Percentiles rank a stretch among this genome's conserved stretches.
phyloP scores from a whole-genome alignment of 177 flowering plant genomes.

The Vitis hybrid region DNA sequence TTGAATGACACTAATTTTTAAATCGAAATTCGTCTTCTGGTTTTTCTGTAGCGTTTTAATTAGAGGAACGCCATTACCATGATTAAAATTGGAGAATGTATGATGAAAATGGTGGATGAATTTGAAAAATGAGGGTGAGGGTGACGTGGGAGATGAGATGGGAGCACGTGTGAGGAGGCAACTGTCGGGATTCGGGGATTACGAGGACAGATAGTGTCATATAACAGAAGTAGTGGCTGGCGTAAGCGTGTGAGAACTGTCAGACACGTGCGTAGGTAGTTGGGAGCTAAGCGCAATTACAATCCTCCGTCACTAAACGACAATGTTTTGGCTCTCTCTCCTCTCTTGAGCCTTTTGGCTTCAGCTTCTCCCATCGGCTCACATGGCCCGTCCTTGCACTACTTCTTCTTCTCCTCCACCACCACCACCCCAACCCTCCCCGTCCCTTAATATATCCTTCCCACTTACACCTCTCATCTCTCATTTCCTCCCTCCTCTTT shows the following conservation, averaged over 20 bases:
- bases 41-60: too few relatives aligned
- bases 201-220: slow-evolving; percentile 28
- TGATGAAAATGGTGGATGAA: too few relatives aligned
- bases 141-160: slow-evolving; percentile 14
- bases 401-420: too few relatives aligned
- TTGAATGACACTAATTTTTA: too few relatives aligned
- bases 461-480: slow-evolving; percentile 9
- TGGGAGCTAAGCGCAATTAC: not conserved
- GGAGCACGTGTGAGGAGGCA: slow-evolving; percentile 23
- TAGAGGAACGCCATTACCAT: too few relatives aligned
- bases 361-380: slow-evolving; percentile 21
- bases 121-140: too few relatives aligned
- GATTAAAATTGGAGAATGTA: too few relatives aligned
- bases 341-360: not conserved
- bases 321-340: slow-evolving; percentile 8
- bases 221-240: slow-evolving; percentile 15
- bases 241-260: slow-evolving; percentile 41
- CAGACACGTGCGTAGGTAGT: slow-evolving; percentile 52
- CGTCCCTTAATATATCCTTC: not conserved
- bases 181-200: slow-evolving; percentile 36
- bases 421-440: not conserved
- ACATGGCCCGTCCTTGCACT: slow-evolving; percentile 23
- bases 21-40: too few relatives aligned
- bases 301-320: slow-evolving; percentile 20
- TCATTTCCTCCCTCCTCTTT: not conserved